Base-by-base conservation (phyloP, 805 yeast species). In the Scheffersomyces coipomensis region DNA sequence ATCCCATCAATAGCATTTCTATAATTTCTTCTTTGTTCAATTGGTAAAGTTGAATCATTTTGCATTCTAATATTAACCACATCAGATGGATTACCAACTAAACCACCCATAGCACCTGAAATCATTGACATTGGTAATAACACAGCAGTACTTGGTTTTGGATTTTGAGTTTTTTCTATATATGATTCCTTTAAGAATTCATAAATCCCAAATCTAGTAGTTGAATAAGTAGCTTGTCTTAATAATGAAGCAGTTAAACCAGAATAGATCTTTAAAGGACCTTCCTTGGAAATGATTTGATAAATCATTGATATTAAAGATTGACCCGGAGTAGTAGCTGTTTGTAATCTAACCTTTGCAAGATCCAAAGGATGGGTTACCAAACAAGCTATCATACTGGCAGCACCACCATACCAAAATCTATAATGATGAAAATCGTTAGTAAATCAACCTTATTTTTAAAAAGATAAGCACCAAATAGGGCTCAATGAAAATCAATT, bases 1-100 rank as follows among this genome's bases (percentile, higher is more conserved):
- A 88, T 60, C 12, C 96, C 96, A 56, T 88, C 90, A 27, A 88
- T 51, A 0, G 93, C 95, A 59, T 88, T 81, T 36, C 72, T 71
- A 58, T 88, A 88, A 55, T 84, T 79, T 58, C 96, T 75, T 56
- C 89, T 75, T 48, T 80, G 72, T 2, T 70, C 81, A 4, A 62
- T 40, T 4, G 89, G 86, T 43, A 85, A 67, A 0, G 89, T 66
- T 5, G 84, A 78, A 55, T 88, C 96, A 58, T 88, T 88, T 60
- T 88, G 96, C 96, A 88, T 88, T 63, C 96, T 76, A 46, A 88
- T 85, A 51, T 88, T 88, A 27, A 86, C 88, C 11, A 88, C 84
- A 56, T 88, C 96, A 1, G 93, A 80, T 3, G 96, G 95, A 55
- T 88, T 88, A 17, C 96, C 96, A 2, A 85, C 84, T 17, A 87